Conservation (phyloP, 2,329 filamentous ascomycete species). For the Apiospora sp. region DNA sequence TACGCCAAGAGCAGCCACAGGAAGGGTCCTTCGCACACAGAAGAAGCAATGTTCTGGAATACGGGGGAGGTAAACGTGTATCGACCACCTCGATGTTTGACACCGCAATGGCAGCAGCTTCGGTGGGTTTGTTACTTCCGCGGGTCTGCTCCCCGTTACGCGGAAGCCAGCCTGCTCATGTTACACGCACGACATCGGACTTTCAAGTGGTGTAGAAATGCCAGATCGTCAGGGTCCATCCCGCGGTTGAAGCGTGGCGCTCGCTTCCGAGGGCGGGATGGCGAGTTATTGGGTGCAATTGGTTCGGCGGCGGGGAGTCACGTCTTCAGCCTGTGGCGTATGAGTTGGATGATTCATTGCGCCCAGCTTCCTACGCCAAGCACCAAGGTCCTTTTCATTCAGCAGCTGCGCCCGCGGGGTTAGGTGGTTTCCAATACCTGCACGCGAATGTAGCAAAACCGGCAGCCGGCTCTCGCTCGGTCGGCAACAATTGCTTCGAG, state of each 20-base stretch:
- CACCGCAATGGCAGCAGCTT: not conserved
- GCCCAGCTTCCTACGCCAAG: not conserved
- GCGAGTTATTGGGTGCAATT: not conserved
- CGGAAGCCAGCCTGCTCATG: not conserved
- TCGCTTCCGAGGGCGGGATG: not conserved
- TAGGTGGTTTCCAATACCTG: not conserved
- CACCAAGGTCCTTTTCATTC: not conserved
- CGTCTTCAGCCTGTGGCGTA: not conserved
- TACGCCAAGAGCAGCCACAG: not conserved
- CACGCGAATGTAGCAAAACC: not conserved
- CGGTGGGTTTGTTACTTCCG: not conserved
- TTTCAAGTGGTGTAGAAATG: not conserved
- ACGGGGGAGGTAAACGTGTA: not conserved
- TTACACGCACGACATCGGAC: not conserved
- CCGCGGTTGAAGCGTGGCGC: not conserved
- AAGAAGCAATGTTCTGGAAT: not conserved
- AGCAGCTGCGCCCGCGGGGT: not conserved
- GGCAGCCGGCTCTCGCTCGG: not conserved
- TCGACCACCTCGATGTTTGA: no score
- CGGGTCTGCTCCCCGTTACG: not conserved
- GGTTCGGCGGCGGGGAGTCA: not conserved
- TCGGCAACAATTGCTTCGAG: not conserved
- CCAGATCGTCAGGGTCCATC: conserved; percentile 1
- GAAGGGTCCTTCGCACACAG: not conserved
- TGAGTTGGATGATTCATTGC: not conserved